phyloP scores from a whole-genome alignment of 2,329 filamentous ascomycete species.

The Ceratocystis albifundus region DNA sequence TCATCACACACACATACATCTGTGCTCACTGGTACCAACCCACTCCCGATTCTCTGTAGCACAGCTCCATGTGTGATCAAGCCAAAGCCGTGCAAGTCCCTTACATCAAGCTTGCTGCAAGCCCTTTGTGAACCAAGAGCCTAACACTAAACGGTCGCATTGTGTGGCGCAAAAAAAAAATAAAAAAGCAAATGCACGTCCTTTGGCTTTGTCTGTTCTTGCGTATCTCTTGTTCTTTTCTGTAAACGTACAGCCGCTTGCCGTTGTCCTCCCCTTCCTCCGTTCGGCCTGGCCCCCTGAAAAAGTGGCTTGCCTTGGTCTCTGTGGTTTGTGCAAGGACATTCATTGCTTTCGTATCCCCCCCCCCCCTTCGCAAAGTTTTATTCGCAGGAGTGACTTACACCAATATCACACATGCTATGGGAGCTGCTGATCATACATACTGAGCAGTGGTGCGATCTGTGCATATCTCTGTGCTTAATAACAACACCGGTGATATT shows the following conservation, averaged over 20 bases:
- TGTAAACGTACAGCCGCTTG: neutral
- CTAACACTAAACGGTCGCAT: neutral
- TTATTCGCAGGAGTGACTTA: slow-evolving; percentile 3
- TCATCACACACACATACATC: too few relatives aligned
- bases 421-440: neutral
- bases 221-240: neutral
- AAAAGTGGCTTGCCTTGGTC: neutral
- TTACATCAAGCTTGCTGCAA: neutral
- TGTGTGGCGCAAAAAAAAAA: neutral
- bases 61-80: too few relatives aligned
- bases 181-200: neutral
- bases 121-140: neutral
- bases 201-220: neutral
- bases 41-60: too few relatives aligned
- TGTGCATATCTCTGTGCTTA: neutral
- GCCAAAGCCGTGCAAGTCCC: neutral
- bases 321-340: slow-evolving; percentile 5
- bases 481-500: neutral
- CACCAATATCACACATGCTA: slow-evolving; percentile 2
- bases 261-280: neutral
- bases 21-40: too few relatives aligned
- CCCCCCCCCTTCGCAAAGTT: neutral
- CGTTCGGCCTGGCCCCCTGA: neutral
- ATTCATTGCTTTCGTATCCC: neutral
- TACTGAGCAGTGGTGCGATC: neutral